Percentiles rank a stretch among this genome's conserved stretches.
These are phyloP conservation scores for Lasiodiplodia sp. DNA, from an alignment of 2,329 filamentous ascomycete genomes.

Conservation along the genomic window DNA sequence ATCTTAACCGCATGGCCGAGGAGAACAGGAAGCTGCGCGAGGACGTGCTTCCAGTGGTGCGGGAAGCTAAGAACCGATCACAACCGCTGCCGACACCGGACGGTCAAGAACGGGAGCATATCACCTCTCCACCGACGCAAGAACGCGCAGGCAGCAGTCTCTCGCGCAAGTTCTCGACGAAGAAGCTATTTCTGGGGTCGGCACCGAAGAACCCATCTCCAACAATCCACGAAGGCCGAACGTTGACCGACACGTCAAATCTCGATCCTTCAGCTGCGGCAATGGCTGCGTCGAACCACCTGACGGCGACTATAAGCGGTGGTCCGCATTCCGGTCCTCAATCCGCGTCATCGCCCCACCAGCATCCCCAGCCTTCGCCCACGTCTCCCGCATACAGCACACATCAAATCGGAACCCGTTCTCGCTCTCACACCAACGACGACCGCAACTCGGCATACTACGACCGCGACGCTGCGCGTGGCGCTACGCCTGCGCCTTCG, in stretches of 20 bases:
- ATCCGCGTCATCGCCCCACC: slow-evolving; percentile 51
- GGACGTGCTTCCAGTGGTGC: slow-evolving; percentile 88
- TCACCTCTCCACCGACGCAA: slow-evolving; percentile 46
- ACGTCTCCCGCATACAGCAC: slow-evolving; percentile 32
- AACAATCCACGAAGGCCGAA: slow-evolving; percentile 54
- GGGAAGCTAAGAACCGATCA: slow-evolving; percentile 88
- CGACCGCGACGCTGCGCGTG: slow-evolving; percentile 16
- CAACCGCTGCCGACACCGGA: slow-evolving; percentile 76
- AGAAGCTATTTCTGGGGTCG: slow-evolving; percentile 59
- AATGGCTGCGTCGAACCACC: slow-evolving; percentile 58
- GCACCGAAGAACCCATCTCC: slow-evolving; percentile 60
- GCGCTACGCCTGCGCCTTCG: slow-evolving; percentile 21
- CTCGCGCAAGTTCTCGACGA: slow-evolving; percentile 61
- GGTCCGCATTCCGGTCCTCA: slow-evolving; percentile 34
- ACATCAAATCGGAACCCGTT: slow-evolving; percentile 15
- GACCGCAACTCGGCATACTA: slow-evolving; percentile 31
- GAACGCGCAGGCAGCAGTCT: slow-evolving; percentile 54
- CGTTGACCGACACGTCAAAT: slow-evolving; percentile 50
- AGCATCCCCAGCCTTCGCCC: slow-evolving; percentile 39
- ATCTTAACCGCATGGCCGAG: slow-evolving; percentile 64
- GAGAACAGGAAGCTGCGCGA: slow-evolving; percentile 89
- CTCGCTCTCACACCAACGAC: slow-evolving; percentile 37
- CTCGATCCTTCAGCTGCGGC: slow-evolving; percentile 60
- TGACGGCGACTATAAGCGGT: slow-evolving; percentile 56
- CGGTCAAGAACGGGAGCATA: slow-evolving; percentile 44